Conservation (phyloP, 306 rosid species). For the Quillaja saponaria region DNA sequence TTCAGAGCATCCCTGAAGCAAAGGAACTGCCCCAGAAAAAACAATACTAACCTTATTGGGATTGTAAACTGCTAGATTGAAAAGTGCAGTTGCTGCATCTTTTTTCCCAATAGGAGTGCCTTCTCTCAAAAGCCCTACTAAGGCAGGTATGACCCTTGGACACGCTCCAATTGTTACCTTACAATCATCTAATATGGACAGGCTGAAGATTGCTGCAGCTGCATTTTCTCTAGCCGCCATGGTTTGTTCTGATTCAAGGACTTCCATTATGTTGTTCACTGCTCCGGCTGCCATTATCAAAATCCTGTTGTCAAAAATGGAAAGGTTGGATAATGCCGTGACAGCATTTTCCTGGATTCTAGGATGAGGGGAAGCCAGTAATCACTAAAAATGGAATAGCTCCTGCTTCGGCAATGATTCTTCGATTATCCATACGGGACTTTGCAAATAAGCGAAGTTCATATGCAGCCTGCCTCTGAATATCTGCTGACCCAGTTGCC, state of each 20-base stretch:
- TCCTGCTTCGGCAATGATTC: constrained; percentile 88
- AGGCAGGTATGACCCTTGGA: constrained; percentile 67
- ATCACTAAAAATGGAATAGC: constrained; percentile 83
- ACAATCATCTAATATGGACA: constrained; percentile 73
- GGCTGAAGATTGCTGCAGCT: constrained; percentile 77
- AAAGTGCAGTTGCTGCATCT: constrained; percentile 80
- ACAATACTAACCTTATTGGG: constrained; percentile 68
- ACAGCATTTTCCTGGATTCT: constrained; percentile 86
- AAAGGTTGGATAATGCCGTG: constrained; percentile 83
- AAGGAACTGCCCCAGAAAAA: constrained; percentile 54
- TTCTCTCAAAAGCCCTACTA: constrained; percentile 75
- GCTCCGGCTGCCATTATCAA: constrained; percentile 88
- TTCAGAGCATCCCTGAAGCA: constrained; percentile 64
- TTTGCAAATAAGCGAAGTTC: constrained; percentile 82
- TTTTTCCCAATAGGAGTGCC: constrained; percentile 76
- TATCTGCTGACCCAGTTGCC: constrained; percentile 84
- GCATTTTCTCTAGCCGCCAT: constrained; percentile 95
- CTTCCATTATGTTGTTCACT: constrained; percentile 62
- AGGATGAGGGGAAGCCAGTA: constrained; percentile 66
- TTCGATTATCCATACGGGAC: constrained; percentile 71
- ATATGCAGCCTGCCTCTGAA: constrained; percentile 87
- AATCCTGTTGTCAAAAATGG: constrained; percentile 77
- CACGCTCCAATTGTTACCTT: constrained; percentile 65
- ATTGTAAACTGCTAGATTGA: constrained; percentile 68
- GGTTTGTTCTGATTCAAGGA: constrained; percentile 71